Conservation (phyloP, 805 yeast genomes). For the Candida tallmaniae region DNA sequence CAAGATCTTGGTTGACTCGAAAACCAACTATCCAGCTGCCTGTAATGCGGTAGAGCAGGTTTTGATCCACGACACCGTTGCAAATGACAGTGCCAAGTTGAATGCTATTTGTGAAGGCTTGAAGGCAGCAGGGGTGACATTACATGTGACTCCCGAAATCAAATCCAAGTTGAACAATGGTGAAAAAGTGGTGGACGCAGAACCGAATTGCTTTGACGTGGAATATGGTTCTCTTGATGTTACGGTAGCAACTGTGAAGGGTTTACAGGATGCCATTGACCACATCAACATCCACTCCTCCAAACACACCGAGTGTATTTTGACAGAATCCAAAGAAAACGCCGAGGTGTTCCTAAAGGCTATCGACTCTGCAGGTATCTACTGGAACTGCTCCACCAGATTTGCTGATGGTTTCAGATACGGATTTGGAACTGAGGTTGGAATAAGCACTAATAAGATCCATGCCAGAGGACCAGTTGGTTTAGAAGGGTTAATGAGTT, state of each 20-base stretch:
- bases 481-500: conserved; percentile 90
- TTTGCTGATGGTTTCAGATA: conserved; percentile 98
- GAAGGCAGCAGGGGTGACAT: conserved; percentile 61
- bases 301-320: conserved; percentile 90
- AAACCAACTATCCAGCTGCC: conserved; percentile 98
- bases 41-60: conserved; percentile 95
- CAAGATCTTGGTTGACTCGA: conserved; percentile 75
- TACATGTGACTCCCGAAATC: conserved; percentile 61
- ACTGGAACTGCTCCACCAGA: conserved; percentile 96
- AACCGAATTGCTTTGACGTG: conserved; percentile 66
- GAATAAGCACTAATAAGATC: conserved; percentile 92
- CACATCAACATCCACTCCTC: conserved; percentile 93
- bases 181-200: conserved; percentile 38
- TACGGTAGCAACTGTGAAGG: conserved; percentile 61
- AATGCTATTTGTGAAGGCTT: conserved; percentile 30
- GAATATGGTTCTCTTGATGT: conserved; percentile 84
- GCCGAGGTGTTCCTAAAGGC: conserved; percentile 81
- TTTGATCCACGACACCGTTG: conserved; percentile 49
- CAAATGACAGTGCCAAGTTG: conserved; percentile 21
- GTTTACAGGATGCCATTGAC: conserved; percentile 66
- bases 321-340: conserved; percentile 65
- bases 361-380: conserved; percentile 92
- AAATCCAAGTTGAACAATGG: conserved; percentile 27
- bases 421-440: conserved; percentile 98
- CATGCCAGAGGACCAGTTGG: conserved; percentile 99